Evolutionary conservation across 2,329 filamentous ascomycete genomes (phyloP).

Genomic region (Penicillium carneum): DNA sequence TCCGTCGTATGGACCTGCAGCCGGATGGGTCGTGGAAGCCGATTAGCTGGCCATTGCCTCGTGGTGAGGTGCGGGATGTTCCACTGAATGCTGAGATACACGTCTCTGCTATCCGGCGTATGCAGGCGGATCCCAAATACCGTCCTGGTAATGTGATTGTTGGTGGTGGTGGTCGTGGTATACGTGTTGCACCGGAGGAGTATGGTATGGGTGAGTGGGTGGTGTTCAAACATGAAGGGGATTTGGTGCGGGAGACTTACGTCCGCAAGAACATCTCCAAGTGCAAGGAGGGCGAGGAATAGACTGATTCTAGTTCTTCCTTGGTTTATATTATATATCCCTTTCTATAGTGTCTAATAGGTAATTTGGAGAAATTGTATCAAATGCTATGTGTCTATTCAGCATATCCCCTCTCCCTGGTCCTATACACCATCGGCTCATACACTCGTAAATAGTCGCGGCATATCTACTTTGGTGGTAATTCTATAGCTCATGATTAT

Average conservation of each 20-base stretch:
- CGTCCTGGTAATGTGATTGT: conserved; percentile 81
- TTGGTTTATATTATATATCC: background rate
- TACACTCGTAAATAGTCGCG: no score
- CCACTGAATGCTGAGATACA: conserved; percentile 74
- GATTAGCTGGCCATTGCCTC: conserved; percentile 79
- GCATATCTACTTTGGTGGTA: no score
- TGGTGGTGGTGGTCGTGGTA: conserved; percentile 77
- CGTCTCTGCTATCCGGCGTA: conserved; percentile 74
- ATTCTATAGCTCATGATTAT: background rate
- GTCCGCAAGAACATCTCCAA: conserved; percentile 53
- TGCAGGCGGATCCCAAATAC: conserved; percentile 69
- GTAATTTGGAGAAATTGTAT: background rate
- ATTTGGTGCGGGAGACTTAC: conserved; percentile 74
- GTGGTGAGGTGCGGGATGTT: conserved; percentile 79
- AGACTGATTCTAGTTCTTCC: conserved; percentile 9
- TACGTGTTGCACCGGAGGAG: conserved; percentile 65
- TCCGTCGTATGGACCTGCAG: conserved; percentile 79
- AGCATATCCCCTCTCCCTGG: no score
- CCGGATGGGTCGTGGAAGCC: conserved; percentile 77
- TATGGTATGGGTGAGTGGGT: conserved; percentile 77
- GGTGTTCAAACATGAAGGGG: conserved; percentile 68
- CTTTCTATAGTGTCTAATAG: conserved; percentile 11
- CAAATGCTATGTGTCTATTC: background rate
- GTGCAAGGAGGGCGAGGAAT: conserved; percentile 38
- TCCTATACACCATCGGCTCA: no score